Percentiles rank a stretch among this genome's conserved stretches.
Evolutionary conservation across 345 rosid genomes (phyloP).

Genomic region (Aethionema arabicum): DNA sequence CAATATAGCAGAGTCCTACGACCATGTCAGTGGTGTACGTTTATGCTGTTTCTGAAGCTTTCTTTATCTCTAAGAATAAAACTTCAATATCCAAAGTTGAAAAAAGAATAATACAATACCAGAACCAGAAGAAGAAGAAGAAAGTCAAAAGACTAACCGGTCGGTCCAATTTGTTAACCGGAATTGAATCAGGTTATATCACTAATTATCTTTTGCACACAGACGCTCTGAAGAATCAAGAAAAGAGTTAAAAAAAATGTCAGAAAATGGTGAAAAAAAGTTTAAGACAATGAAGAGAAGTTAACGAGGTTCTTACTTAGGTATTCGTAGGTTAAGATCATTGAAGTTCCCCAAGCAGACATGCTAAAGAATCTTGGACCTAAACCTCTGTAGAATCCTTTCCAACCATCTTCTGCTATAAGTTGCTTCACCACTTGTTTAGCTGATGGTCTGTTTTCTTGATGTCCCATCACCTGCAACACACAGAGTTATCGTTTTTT

Average conservation of each 20-base stretch:
- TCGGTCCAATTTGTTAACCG: not conserved
- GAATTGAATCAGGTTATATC: conserved; percentile 2
- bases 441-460: conserved; percentile 68
- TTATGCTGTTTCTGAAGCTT: too few relatives aligned
- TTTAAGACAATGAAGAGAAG: conserved; percentile 3
- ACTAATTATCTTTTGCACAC: conserved; percentile 65
- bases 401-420: conserved; percentile 91
- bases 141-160: conserved; percentile 4
- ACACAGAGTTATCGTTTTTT: not conserved
- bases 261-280: conserved; percentile 7
- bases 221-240: conserved; percentile 60
- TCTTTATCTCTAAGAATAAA: too few relatives aligned
- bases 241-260: conserved; percentile 4
- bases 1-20: too few relatives aligned
- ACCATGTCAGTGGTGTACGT: too few relatives aligned
- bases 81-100: too few relatives aligned
- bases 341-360: conserved; percentile 99
- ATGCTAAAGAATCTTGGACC: conserved; percentile 97
- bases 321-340: conserved; percentile 95
- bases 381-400: conserved; percentile 84
- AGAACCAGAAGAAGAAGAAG: conserved; percentile 13
- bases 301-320: conserved; percentile 60
- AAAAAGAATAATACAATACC: not conserved
- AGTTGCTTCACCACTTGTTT: conserved; percentile 64
- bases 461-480: conserved; percentile 77